Conservation (phyloP, 768 basidiomycete species). For the Tulasnella calospora region DNA sequence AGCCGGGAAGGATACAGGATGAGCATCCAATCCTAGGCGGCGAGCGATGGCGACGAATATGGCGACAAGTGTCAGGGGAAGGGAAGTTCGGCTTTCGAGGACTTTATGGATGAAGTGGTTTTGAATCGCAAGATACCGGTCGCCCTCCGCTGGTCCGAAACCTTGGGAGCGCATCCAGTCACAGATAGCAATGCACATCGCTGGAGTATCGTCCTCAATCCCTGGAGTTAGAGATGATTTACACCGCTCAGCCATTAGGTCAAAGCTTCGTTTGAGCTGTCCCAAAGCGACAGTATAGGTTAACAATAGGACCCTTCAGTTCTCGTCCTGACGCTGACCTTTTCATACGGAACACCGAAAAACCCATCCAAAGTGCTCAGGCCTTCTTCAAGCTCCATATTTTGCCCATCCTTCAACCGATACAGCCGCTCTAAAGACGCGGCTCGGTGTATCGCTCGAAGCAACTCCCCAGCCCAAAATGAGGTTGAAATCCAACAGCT, state of each 20-base stretch:
- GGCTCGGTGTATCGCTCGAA: conserved; percentile 44
- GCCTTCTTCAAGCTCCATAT: conserved; percentile 43
- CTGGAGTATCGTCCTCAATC: conserved; percentile 37
- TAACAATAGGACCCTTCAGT: not conserved
- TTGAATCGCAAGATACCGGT: conserved; percentile 43
- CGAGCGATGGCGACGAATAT: conserved; percentile 53
- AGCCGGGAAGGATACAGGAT: conserved; percentile 53
- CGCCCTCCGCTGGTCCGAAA: conserved; percentile 45
- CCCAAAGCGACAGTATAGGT: not conserved
- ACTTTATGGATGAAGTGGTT: conserved; percentile 60
- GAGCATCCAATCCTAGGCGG: conserved; percentile 49
- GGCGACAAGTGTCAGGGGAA: conserved; percentile 59
- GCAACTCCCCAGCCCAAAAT: conserved; percentile 50
- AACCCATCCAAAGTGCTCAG: conserved; percentile 52
- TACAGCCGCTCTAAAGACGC: conserved; percentile 44
- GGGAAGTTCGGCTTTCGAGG: conserved; percentile 46
- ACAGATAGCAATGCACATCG: conserved; percentile 46
- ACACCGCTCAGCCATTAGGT: conserved; percentile 44
- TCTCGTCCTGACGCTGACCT: conserved; percentile 37
- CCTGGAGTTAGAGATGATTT: conserved; percentile 34
- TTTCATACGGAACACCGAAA: conserved; percentile 43
- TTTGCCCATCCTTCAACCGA: conserved; percentile 18
- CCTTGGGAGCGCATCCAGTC: conserved; percentile 49
- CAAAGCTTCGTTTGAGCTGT: conserved; percentile 34
- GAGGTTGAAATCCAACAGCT: not conserved